Evolutionary conservation across 345 rosid species (phyloP), one percentile per base, ranked within the genome.

Genomic region (Salix caprea): DNA sequence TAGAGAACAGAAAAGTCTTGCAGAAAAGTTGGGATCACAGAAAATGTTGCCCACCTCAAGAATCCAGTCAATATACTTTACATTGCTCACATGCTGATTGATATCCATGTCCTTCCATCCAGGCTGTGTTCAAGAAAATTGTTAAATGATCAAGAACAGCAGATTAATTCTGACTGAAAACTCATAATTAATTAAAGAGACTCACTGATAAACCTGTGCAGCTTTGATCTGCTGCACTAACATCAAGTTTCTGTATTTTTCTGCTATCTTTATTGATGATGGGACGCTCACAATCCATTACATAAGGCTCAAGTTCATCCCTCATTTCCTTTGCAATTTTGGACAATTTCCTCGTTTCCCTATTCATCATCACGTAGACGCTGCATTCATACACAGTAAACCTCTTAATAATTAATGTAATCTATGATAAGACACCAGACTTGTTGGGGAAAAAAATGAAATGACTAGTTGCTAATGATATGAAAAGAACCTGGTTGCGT

Each of bases 321-420:
- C 54, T 70, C 2, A 75, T 58, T 79, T 81, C 79, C 4, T 76
- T 66, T 7, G 40, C 9, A 24, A 70, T 30, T 73, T 74, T 84
- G 0, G 77, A 70, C 10, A 81, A 28, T 28, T 28, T 78, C 68
- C 86, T 76, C 34, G 84, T 84, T 67, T 70, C 65, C 74, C 48
- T 74, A 37, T 84, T 77, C 82, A 84, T 81, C 82, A 84, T 70
- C 65, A 76, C 60, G 14, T 15, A 28, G 14, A 40, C 21, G 36
- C 84, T 84, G 80, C 77, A 64, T 18, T 23, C 44, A 40, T 40
- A 12, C 11, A 10, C 44, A 40, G 0, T 40, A 10, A 40, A 40
- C 44, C 44, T 40, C 44, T 40, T 40, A 40, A 40, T 10, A 40
- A 40, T 40, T 10, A 40, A 40, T 40, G 14, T 40, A 40, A 40